phyloP scores from a whole-genome alignment of 371 early-diverging fungal species.

The Circinella umbellata region DNA sequence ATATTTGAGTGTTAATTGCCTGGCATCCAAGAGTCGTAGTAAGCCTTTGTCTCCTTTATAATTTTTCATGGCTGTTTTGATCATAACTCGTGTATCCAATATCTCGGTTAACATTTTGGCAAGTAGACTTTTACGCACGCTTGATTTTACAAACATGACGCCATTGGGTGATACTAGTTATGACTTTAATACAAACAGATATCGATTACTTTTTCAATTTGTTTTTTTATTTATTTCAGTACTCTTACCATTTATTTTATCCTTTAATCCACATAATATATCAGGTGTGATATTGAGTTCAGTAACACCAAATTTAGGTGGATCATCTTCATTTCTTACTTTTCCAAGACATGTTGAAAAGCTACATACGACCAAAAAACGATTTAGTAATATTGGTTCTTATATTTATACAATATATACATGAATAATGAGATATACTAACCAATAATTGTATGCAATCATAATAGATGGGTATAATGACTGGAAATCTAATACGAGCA shows the following conservation, averaged over 20 bases:
- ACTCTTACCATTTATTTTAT: slow-evolving; percentile 65
- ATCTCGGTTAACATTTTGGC: slow-evolving; percentile 85
- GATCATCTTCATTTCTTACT: slow-evolving; percentile 39
- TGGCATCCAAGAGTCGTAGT: slow-evolving; percentile 67
- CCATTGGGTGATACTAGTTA: slow-evolving; percentile 82
- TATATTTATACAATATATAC: background rate
- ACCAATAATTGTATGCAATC: slow-evolving; percentile 95
- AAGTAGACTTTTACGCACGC: slow-evolving; percentile 75
- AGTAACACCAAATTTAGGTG: slow-evolving; percentile 51
- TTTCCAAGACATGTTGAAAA: slow-evolving; percentile 87
- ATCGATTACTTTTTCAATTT: background rate
- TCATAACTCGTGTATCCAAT: slow-evolving; percentile 86
- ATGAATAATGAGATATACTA: slow-evolving; percentile 6
- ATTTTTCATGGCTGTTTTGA: slow-evolving; percentile 83
- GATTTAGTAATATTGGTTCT: background rate
- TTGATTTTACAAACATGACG: slow-evolving; percentile 78
- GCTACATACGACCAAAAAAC: slow-evolving; percentile 28
- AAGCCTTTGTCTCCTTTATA: slow-evolving; percentile 62
- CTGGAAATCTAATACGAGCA: slow-evolving; percentile 91
- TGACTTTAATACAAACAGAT: no score
- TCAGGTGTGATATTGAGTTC: slow-evolving; percentile 40
- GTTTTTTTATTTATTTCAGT: background rate
- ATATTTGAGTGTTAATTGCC: slow-evolving; percentile 85
- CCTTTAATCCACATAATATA: slow-evolving; percentile 60
- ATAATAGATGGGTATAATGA: slow-evolving; percentile 92